Conservation (phyloP, 352 stramenopile genomes). For the Blastocystis sp. region DNA sequence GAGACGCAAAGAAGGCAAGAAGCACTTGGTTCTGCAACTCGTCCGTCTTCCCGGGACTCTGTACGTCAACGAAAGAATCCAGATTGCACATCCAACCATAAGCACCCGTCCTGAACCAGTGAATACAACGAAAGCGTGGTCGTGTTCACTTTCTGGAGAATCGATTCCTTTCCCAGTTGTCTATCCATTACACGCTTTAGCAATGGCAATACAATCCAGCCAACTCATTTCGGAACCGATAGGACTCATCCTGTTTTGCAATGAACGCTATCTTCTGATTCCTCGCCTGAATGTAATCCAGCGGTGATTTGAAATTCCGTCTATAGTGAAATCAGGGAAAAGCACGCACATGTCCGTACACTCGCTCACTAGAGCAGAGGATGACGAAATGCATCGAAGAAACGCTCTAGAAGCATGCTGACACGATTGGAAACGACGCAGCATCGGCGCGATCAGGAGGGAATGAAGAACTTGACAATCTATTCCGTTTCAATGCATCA, state of each 20-base stretch:
- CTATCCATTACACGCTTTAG: background rate
- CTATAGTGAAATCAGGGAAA: background rate
- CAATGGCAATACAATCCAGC: background rate
- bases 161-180: background rate
- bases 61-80: too few relatives aligned
- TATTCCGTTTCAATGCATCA: too few relatives aligned
- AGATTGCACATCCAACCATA: slow-evolving; percentile 64
- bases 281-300: background rate
- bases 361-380: background rate
- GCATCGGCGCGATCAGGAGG: too few relatives aligned
- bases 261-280: background rate
- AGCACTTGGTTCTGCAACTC: background rate
- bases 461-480: too few relatives aligned
- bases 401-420: too few relatives aligned
- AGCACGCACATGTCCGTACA: too few relatives aligned
- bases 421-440: too few relatives aligned
- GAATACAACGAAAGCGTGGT: slow-evolving; percentile 23
- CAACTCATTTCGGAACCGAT: slow-evolving; percentile 9
- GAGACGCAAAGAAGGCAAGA: slow-evolving; percentile 48
- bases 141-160: background rate
- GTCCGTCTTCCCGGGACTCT: background rate
- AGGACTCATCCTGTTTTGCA: slow-evolving; percentile 10
- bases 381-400: too few relatives aligned
- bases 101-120: slow-evolving; percentile 26
- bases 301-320: background rate